phyloP scores from a whole-genome alignment of 2,329 filamentous ascomycete genomes.

The Fusarium sterilihyphosum region DNA sequence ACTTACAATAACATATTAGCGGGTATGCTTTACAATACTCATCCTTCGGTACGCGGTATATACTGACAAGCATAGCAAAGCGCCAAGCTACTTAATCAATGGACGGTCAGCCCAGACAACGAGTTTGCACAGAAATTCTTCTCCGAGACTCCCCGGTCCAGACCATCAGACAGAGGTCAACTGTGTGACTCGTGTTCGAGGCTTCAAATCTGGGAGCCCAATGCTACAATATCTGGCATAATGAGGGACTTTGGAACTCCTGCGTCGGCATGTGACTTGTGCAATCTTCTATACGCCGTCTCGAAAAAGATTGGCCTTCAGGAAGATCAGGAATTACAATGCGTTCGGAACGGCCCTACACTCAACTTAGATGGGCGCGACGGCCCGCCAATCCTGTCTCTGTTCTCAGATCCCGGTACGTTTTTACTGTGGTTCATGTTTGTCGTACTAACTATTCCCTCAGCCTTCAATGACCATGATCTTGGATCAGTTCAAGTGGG shows the following conservation, averaged over 20 bases:
- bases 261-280: not conserved
- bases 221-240: not conserved
- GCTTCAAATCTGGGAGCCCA: not conserved
- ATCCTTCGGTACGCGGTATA: not conserved
- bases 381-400: not conserved
- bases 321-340: not conserved
- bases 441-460: rapidly evolving
- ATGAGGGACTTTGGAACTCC: not conserved
- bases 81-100: not conserved
- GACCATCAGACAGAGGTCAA: not conserved
- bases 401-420: not conserved
- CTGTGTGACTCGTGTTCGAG: not conserved
- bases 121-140: not conserved
- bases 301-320: not conserved
- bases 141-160: not conserved
- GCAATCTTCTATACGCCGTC: not conserved
- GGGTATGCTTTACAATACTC: not conserved
- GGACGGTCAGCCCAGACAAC: not conserved
- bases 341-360: not conserved
- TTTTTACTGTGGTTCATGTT: not conserved
- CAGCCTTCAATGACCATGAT: not conserved
- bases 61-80: not conserved
- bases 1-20: not conserved
- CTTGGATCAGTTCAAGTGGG: not conserved
- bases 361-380: not conserved